These are phyloP conservation scores for Cubamyces lactineus DNA, from an alignment of 768 basidiomycete genomes.

Conservation along the genomic window DNA sequence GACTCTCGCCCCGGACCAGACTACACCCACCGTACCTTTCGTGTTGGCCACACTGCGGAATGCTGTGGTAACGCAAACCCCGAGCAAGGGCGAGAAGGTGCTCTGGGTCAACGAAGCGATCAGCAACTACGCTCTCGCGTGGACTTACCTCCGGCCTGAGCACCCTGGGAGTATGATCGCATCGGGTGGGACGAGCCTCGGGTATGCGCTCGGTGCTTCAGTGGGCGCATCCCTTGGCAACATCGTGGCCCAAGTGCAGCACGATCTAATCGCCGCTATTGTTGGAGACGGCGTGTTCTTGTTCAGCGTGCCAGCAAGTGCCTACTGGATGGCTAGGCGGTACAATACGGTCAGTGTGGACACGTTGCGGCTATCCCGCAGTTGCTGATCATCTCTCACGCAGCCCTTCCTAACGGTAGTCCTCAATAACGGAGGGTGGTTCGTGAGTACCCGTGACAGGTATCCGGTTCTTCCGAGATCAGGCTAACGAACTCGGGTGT, in stretches of 20 bases:
- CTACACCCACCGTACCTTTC: conserved; percentile 22
- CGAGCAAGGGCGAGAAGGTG: conserved; percentile 39
- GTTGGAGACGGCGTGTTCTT: conserved; percentile 75
- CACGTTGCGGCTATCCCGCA: not conserved
- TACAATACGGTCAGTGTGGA: conserved; percentile 59
- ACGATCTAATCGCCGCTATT: conserved; percentile 58
- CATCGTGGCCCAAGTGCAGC: conserved; percentile 33
- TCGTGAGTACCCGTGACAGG: conserved; percentile 38
- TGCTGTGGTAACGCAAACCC: conserved; percentile 42
- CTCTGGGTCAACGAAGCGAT: conserved; percentile 68
- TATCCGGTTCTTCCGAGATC: not conserved
- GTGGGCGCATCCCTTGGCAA: conserved; percentile 59
- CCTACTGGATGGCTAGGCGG: conserved; percentile 70
- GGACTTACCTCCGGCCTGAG: conserved; percentile 60
- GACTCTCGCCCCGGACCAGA: conserved; percentile 1
- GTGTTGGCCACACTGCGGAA: conserved; percentile 53
- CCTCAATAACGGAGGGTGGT: conserved; percentile 76
- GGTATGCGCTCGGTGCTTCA: conserved; percentile 69
- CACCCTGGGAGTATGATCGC: conserved; percentile 52
- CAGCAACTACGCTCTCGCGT: conserved; percentile 57
- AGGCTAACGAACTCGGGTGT: not conserved
- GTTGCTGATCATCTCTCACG: not conserved
- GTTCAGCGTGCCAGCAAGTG: conserved; percentile 67
- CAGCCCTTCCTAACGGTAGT: conserved; percentile 74
- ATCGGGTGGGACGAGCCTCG: conserved; percentile 68